Conservation (phyloP, 495 filamentous ascomycete genomes). For the Amphirosellinia nigrospora region DNA sequence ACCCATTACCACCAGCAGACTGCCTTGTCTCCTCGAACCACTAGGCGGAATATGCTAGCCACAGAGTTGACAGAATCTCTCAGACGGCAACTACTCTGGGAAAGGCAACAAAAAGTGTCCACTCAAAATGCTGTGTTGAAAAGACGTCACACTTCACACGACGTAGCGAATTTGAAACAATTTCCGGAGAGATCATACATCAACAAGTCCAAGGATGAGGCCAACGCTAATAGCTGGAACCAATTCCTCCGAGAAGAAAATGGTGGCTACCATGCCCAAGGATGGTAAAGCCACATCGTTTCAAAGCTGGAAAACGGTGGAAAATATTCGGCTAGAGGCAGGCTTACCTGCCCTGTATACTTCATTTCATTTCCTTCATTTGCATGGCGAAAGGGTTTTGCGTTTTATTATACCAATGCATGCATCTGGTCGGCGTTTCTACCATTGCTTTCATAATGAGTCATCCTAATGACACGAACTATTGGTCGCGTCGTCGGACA, state of each 20-base stretch:
- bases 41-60: slow-evolving; percentile 94
- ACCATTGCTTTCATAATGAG: slow-evolving; percentile 37
- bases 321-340: slow-evolving; percentile 25
- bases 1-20: slow-evolving; percentile 64
- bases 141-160: slow-evolving; percentile 88
- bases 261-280: slow-evolving; percentile 59
- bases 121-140: slow-evolving; percentile 89
- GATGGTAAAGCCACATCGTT: slow-evolving; percentile 50
- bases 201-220: slow-evolving; percentile 51
- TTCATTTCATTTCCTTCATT: slow-evolving; percentile 36
- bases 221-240: slow-evolving; percentile 56
- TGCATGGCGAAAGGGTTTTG: slow-evolving; percentile 44
- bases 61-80: slow-evolving; percentile 75
- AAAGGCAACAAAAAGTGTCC: slow-evolving; percentile 70
- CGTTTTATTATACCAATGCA: slow-evolving; percentile 51
- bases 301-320: slow-evolving; percentile 22
- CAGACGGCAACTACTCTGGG: slow-evolving; percentile 55
- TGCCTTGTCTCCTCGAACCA: slow-evolving; percentile 85
- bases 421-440: slow-evolving; percentile 52
- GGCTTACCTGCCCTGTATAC: slow-evolving; percentile 50
- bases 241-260: slow-evolving; percentile 57
- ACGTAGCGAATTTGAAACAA: slow-evolving; percentile 81
- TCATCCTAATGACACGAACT: slow-evolving; percentile 32
- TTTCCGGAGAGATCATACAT: slow-evolving; percentile 66
- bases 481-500: slow-evolving; percentile 43